A percentile compares a stretch with the other conserved stretches of the same genome.
Evolutionary conservation across 306 rosid genomes (phyloP).

Genomic region (Citrullus amarus): DNA sequence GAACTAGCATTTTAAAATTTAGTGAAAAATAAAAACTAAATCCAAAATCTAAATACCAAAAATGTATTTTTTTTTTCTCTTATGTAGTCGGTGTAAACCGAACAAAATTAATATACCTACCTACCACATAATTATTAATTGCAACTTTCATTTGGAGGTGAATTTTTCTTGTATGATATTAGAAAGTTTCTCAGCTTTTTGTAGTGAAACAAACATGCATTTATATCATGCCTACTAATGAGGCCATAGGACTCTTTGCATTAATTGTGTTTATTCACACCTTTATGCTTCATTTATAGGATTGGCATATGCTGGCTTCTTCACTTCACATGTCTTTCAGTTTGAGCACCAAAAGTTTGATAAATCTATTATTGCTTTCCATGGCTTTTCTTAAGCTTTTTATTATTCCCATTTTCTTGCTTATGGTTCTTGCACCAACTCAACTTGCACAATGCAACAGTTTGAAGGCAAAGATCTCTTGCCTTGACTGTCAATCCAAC

Average conservation of each 20-base stretch:
- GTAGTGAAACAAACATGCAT: not conserved
- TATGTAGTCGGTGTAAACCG: no score
- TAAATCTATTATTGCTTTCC: no score
- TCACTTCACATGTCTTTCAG: not conserved
- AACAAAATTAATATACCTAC: no score
- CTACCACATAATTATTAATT: not conserved
- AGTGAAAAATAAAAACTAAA: no score
- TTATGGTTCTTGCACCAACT: not conserved
- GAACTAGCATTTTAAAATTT: no score
- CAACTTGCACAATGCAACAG: not conserved
- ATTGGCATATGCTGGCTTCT: not conserved
- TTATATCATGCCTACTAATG: not conserved
- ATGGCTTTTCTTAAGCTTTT: conserved; percentile 2
- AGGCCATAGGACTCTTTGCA: not conserved
- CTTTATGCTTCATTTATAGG: not conserved
- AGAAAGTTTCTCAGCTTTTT: not conserved
- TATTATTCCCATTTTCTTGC: not conserved
- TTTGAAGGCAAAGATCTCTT: conserved; percentile 1
- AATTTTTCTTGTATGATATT: not conserved
- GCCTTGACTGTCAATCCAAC: conserved; percentile 2
- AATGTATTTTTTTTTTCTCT: no score
- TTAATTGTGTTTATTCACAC: not conserved
- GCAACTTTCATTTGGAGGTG: not conserved
- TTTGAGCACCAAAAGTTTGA: not conserved
- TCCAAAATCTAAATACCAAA: no score